These are phyloP conservation scores for Candida easanensis DNA, from an alignment of 805 yeast species.

Conservation along the genomic window DNA sequence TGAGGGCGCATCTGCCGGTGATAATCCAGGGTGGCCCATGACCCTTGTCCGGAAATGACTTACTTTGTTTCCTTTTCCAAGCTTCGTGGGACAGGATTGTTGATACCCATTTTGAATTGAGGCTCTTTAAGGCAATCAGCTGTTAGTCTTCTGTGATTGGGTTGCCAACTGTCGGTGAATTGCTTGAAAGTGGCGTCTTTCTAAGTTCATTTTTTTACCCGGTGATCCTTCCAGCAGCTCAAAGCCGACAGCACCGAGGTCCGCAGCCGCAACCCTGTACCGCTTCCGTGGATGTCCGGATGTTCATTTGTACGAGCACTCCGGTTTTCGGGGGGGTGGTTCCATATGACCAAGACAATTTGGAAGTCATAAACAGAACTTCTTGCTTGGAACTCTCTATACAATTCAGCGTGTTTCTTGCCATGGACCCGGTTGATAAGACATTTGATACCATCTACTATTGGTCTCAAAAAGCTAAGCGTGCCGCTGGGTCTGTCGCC, in stretches of 20 bases:
- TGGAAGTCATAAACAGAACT: no score
- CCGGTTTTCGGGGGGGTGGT: no score
- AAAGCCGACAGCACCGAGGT: constrained; percentile 6
- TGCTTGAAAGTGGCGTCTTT: not conserved
- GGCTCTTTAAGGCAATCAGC: no score
- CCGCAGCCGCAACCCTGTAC: not conserved
- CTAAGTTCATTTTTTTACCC: not conserved
- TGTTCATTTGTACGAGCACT: no score
- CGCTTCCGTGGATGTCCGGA: no score
- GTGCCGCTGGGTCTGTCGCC: constrained; percentile 1
- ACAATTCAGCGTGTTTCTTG: no score
- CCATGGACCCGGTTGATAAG: constrained; percentile 22
- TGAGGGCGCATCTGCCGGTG: not conserved
- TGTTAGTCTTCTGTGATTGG: no score
- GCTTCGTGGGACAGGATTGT: constrained; percentile 93
- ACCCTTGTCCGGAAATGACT: no score
- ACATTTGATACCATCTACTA: constrained; percentile 18
- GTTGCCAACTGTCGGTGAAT: no score
- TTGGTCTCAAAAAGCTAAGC: constrained; percentile 17
- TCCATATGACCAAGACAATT: no score
- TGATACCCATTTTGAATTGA: constrained; percentile 57
- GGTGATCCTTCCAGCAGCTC: not conserved
- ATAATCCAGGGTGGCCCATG: not conserved
- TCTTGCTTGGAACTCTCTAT: no score
- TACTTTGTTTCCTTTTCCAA: constrained; percentile 82